Conservation (phyloP, 1,284 basidiomycete species). For the Pseudozyma tsukubaensis region DNA sequence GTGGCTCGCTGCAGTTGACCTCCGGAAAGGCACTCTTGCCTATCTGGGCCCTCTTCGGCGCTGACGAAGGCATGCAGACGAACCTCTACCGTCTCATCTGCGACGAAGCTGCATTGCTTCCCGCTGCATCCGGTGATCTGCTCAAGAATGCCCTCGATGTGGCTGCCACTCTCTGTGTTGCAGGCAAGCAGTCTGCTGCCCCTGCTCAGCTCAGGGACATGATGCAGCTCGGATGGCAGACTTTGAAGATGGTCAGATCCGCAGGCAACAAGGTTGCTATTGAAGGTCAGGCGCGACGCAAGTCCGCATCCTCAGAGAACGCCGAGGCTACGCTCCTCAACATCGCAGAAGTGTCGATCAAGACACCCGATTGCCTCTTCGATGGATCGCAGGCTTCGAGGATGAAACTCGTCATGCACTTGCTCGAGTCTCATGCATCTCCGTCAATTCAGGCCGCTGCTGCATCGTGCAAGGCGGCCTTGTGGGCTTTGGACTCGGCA, state of each 20-base stretch:
- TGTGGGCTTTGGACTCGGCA: constrained; percentile 32
- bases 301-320: constrained; percentile 1
- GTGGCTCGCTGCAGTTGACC: constrained; percentile 44
- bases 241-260: constrained; percentile 29
- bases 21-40: constrained; percentile 50
- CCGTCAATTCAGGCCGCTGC: constrained; percentile 29
- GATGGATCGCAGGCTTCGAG: constrained; percentile 12
- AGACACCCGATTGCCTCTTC: constrained; percentile 17
- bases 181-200: constrained; percentile 32
- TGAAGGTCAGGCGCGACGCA: constrained; percentile 3
- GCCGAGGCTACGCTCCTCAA: constrained; percentile 31
- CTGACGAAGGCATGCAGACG: constrained; percentile 40
- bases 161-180: constrained; percentile 42
- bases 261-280: constrained; percentile 21
- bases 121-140: constrained; percentile 20
- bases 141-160: constrained; percentile 62
- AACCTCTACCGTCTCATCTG: constrained; percentile 40
- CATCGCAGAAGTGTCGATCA: constrained; percentile 36
- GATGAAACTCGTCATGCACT: constrained; percentile 29
- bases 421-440: constrained; percentile 26
- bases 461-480: constrained; percentile 25
- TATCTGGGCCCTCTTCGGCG: constrained; percentile 53
- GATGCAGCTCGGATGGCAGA: constrained; percentile 39
- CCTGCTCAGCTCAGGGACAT: constrained; percentile 27
- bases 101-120: constrained; percentile 25